Percentiles rank a stretch among this genome's conserved stretches.
Evolutionary conservation across 169 alveolate genomes (phyloP).

Genomic region (Plasmodium adleri): DNA sequence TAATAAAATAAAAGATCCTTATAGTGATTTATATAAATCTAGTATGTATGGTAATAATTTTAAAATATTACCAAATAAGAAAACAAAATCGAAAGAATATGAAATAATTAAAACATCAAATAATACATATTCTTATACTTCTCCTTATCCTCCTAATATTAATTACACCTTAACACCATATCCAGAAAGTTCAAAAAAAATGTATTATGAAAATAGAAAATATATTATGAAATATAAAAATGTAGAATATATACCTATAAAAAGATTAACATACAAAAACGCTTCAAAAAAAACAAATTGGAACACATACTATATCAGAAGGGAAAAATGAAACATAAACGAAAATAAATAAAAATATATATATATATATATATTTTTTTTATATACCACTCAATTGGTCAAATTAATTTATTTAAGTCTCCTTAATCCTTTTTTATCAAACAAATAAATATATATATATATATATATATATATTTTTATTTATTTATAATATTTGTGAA

Average conservation of each 20-base stretch:
- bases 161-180: slow-evolving; percentile 83
- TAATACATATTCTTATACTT: slow-evolving; percentile 75
- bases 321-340: slow-evolving; percentile 13
- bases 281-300: slow-evolving; percentile 59
- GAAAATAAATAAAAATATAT: background rate
- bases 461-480: no score
- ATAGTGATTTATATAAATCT: slow-evolving; percentile 68
- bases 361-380: background rate
- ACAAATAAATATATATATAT: no score
- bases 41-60: slow-evolving; percentile 53
- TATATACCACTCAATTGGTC: no score
- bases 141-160: slow-evolving; percentile 86
- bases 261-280: slow-evolving; percentile 72
- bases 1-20: slow-evolving; percentile 63
- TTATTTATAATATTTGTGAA: no score
- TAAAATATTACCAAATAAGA: slow-evolving; percentile 80
- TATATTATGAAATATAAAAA: slow-evolving; percentile 83
- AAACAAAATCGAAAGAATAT: slow-evolving; percentile 80
- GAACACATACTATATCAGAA: slow-evolving; percentile 56
- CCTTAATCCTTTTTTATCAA: no score
- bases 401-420: no score
- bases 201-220: slow-evolving; percentile 77
- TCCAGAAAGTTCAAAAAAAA: slow-evolving; percentile 81
- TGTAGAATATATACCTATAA: slow-evolving; percentile 80
- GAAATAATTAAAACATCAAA: slow-evolving; percentile 78